These are phyloP conservation scores for Gautieria morchelliformis DNA, from an alignment of 768 basidiomycete species.

Conservation along the genomic window DNA sequence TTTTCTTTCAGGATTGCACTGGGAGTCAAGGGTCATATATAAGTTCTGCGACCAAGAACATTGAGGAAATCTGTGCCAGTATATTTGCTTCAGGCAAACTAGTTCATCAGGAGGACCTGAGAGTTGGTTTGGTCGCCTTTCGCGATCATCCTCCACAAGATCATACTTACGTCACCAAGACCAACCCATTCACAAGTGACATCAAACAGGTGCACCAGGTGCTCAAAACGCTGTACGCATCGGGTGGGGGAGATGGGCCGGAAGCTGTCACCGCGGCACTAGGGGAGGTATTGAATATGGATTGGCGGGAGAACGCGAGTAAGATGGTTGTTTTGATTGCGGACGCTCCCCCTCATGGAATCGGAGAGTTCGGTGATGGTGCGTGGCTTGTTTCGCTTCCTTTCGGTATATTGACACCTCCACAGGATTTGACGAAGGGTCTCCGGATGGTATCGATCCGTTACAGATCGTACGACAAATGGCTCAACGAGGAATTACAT, in stretches of 20 bases:
- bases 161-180: conserved; percentile 87
- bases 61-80: conserved; percentile 88
- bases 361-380: conserved; percentile 97
- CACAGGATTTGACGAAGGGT: conserved; percentile 85
- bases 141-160: conserved; percentile 97
- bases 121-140: conserved; percentile 90
- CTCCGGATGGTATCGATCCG: conserved; percentile 90
- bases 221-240: conserved; percentile 76
- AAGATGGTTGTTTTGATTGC: conserved; percentile 97
- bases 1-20: conserved; percentile 68
- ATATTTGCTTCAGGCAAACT: conserved; percentile 93
- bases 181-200: conserved; percentile 90
- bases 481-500: conserved; percentile 83
- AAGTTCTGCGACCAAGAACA: conserved; percentile 91
- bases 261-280: conserved; percentile 95
- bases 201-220: conserved; percentile 80
- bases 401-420: background rate
- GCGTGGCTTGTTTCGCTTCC: conserved; percentile 16
- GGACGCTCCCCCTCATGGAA: conserved; percentile 95
- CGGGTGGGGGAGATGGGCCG: conserved; percentile 89
- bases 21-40: conserved; percentile 88
- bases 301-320: conserved; percentile 80
- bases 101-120: conserved; percentile 76
- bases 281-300: conserved; percentile 78
- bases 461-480: conserved; percentile 78